Evolutionary conservation across 495 filamentous ascomycete genomes (phyloP).

Genomic region (Aspergillus egyptiacus): DNA sequence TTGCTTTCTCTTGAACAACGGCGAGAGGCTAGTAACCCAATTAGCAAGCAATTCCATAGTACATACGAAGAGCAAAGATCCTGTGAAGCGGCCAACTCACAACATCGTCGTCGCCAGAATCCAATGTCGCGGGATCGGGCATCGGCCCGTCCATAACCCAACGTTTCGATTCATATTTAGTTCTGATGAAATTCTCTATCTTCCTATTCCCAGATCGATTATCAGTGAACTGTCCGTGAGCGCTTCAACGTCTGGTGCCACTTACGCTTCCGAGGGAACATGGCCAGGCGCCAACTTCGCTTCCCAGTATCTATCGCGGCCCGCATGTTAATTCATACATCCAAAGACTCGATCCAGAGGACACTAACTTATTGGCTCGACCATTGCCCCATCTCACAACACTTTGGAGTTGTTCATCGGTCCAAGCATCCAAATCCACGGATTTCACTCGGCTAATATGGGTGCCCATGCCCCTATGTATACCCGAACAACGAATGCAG

Average conservation of each 20-base stretch:
- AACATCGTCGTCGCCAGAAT: constrained; percentile 78
- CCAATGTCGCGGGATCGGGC: constrained; percentile 83
- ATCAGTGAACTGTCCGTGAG: constrained; percentile 5
- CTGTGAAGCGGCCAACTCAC: constrained; percentile 31
- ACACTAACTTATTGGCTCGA: constrained; percentile 79
- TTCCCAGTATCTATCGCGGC: constrained; percentile 84
- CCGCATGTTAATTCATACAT: constrained; percentile 15
- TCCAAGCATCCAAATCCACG: constrained; percentile 96
- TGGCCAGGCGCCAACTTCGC: constrained; percentile 86
- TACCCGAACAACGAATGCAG: constrained; percentile 96
- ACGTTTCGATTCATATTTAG: constrained; percentile 95
- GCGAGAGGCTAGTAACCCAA: constrained; percentile 55
- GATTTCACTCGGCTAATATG: constrained; percentile 98
- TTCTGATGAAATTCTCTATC: constrained; percentile 98
- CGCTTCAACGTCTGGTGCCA: constrained; percentile 13
- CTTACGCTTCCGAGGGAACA: constrained; percentile 86
- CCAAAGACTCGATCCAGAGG: constrained; percentile 7
- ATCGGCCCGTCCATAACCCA: constrained; percentile 97
- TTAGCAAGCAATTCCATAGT: neutral
- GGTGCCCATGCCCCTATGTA: constrained; percentile 97
- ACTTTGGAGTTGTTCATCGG: constrained; percentile 91
- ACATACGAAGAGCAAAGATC: no score
- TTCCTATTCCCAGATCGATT: constrained; percentile 46
- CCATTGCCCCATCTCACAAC: constrained; percentile 91
- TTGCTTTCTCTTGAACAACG: constrained; percentile 66